phyloP scores from a whole-genome alignment of 768 basidiomycete species.

The Naganishia vaughanmartiniae region DNA sequence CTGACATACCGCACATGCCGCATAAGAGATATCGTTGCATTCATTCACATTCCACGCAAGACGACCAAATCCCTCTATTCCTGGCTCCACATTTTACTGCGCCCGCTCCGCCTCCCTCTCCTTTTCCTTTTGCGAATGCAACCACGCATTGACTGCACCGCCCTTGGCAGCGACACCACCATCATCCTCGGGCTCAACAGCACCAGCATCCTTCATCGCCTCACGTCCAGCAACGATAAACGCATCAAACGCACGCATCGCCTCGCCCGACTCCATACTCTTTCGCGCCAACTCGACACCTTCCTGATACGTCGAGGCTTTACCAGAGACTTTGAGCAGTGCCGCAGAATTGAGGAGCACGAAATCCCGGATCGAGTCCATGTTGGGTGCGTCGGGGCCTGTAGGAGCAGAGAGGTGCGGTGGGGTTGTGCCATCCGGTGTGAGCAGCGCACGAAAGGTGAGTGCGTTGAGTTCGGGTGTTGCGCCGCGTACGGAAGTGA shows the following conservation, averaged over 20 bases:
- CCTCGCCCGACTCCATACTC: slow-evolving; percentile 54
- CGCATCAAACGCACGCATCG: slow-evolving; percentile 53
- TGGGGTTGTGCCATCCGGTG: slow-evolving; percentile 54
- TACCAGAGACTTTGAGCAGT: slow-evolving; percentile 76
- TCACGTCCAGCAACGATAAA: slow-evolving; percentile 51
- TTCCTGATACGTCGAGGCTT: slow-evolving; percentile 66
- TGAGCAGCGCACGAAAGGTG: slow-evolving; percentile 66
- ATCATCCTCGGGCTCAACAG: slow-evolving; percentile 45
- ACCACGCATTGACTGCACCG: slow-evolving; percentile 48
- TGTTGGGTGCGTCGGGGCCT: slow-evolving; percentile 43
- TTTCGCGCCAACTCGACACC: slow-evolving; percentile 67
- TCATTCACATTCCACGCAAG: too few species aligned
- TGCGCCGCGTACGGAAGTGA: slow-evolving; percentile 68
- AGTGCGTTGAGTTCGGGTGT: slow-evolving; percentile 76
- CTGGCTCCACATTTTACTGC: not conserved
- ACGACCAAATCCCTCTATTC: not conserved
- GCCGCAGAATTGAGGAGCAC: slow-evolving; percentile 89
- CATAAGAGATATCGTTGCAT: too few species aligned
- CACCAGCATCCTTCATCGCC: slow-evolving; percentile 43
- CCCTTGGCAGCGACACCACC: slow-evolving; percentile 52
- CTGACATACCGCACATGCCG: too few species aligned
- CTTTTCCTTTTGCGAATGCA: slow-evolving; percentile 24
- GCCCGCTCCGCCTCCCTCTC: slow-evolving; percentile 7
- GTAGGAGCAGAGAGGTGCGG: slow-evolving; percentile 42
- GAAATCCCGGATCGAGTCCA: slow-evolving; percentile 74